Conservation (phyloP, 495 filamentous ascomycete species). For the Penicillium egyptiacum region DNA sequence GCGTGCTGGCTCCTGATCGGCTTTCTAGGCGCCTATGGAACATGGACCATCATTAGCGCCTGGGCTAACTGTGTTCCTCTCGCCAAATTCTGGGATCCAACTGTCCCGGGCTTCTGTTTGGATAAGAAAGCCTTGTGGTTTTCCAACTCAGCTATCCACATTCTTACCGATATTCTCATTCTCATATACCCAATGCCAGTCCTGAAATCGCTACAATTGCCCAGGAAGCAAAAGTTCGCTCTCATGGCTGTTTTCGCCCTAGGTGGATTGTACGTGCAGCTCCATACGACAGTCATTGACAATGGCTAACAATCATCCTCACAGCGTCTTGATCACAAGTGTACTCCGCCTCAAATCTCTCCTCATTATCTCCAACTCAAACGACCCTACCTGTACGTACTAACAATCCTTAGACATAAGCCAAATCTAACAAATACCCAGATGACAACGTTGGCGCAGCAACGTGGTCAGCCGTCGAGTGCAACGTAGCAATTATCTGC, state of each 20-base stretch:
- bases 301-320: constrained; percentile 14
- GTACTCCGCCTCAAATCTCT: constrained; percentile 55
- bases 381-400: constrained; percentile 48
- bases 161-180: constrained; percentile 51
- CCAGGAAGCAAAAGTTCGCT: constrained; percentile 42
- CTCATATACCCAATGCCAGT: constrained; percentile 50
- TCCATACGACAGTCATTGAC: background rate
- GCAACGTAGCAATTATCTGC: constrained; percentile 58
- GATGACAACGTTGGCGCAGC: constrained; percentile 55
- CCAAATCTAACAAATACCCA: constrained; percentile 13
- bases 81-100: constrained; percentile 35
- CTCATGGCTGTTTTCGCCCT: constrained; percentile 50
- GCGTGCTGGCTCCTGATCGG: constrained; percentile 37
- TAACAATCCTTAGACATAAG: background rate
- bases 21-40: constrained; percentile 39
- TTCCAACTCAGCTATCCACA: constrained; percentile 41
- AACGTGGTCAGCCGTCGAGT: constrained; percentile 58
- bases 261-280: constrained; percentile 44
- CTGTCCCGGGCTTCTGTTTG: constrained; percentile 34
- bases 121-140: constrained; percentile 40
- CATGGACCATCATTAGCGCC: constrained; percentile 37
- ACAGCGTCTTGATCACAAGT: constrained; percentile 54
- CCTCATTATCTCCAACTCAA: constrained; percentile 38
- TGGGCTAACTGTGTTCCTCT: constrained; percentile 41
- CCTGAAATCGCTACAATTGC: constrained; percentile 45